Percentiles rank a stretch among this genome's conserved stretches.
Evolutionary conservation across 2,329 filamentous ascomycete genomes (phyloP).

Genomic region (Dryadomyces sulphureus): DNA sequence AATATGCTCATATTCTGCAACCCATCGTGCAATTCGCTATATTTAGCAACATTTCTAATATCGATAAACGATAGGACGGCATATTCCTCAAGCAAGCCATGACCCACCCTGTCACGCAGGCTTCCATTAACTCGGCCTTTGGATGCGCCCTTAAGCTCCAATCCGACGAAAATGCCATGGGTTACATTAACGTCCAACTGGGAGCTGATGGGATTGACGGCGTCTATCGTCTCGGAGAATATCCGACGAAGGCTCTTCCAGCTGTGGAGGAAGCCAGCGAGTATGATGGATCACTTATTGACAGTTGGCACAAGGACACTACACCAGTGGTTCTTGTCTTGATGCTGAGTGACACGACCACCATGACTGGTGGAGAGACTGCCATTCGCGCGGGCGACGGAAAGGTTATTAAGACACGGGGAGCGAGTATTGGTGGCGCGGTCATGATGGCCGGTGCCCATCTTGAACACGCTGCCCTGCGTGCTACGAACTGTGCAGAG

Average conservation of each 20-base stretch:
- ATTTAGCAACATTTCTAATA: not conserved
- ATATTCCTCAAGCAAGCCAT: constrained; percentile 6
- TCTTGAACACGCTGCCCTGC: constrained; percentile 8
- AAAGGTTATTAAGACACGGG: constrained; percentile 6
- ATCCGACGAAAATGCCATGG: constrained; percentile 9
- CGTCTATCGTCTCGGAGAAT: constrained; percentile 5
- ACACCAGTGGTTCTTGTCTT: constrained; percentile 7
- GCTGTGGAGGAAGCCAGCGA: not conserved
- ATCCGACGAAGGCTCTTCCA: constrained; percentile 5
- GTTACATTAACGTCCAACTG: constrained; percentile 10
- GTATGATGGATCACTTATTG: constrained; percentile 2
- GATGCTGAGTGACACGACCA: constrained; percentile 10
- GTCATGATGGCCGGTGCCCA: constrained; percentile 9
- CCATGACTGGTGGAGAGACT: constrained; percentile 9
- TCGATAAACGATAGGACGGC: constrained; percentile 1
- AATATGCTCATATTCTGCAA: not conserved
- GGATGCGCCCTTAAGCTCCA: constrained; percentile 4
- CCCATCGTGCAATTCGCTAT: not conserved
- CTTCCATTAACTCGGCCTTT: constrained; percentile 5
- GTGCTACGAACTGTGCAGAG: constrained; percentile 9
- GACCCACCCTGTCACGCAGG: constrained; percentile 4
- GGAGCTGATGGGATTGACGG: constrained; percentile 8
- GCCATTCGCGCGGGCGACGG: constrained; percentile 6
- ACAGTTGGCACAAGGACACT: constrained; percentile 10
- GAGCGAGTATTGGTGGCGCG: constrained; percentile 7